Evolutionary conservation across 176 grass and related monocot species (phyloP), one percentile per base, ranked within the genome.

Genomic region (Juncus inflexus): DNA sequence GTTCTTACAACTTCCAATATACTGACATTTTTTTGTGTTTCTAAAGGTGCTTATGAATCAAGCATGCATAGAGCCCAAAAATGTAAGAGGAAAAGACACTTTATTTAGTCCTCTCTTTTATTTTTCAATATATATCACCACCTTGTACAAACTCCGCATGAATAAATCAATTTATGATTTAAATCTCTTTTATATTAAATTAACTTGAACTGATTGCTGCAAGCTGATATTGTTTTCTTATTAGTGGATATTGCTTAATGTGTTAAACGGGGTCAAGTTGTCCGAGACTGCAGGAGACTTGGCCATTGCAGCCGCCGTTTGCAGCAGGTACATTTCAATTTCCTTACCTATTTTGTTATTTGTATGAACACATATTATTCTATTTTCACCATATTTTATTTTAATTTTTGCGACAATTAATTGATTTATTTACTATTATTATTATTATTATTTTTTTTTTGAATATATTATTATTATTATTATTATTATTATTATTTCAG

Each of bases 251-350:
- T 97, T 84, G 86, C 64, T 97, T 42, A 91, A 97, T 81, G 85
- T 97, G 12, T 82, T 97, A 51, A 86, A 87, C 79, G 92, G 92
- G 41, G 74, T 84, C n/a, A 62, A 86, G 59, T 62, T 97, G 75
- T 42, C 78, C 64, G 92, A 97, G 71, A 91, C 92, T 8, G 87
- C 92, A 79, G 92, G 87, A 63, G 92, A 97, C 83, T 78, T 97
- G 60, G 92, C 92, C 5, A 80, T 91, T 71, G 87, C 82, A 64
- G 82, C 85, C 77, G 86, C 92, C 50, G 89, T 97, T 82, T 91
- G 82, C 76, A 97, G 92, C 87, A 91, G 92, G 92, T 97, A 77
- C 19, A 28, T 28, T 28, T 28, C 19, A 28, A 28, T 28, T 28
- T 28, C 19, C 19, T 28, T 28, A 28, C 19, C 19, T 28, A 28